Base-by-base conservation (phyloP, 2,329 filamentous ascomycete genomes). In the Penicillium sp. region DNA sequence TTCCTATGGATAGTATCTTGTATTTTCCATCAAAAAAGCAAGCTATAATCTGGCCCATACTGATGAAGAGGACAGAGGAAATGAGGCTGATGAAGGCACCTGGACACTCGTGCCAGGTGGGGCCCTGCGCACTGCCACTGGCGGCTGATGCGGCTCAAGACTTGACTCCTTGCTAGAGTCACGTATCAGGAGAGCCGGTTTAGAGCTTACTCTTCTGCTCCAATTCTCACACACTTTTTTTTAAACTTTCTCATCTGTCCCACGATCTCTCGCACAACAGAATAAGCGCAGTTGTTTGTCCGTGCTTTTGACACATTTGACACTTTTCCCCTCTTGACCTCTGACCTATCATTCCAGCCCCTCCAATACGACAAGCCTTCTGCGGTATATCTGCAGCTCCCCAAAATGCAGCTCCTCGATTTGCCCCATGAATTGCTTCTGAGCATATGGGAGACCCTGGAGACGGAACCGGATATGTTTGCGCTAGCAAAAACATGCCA, bases 381-480 rank as follows among this genome's bases (percentile, higher is more conserved):
- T 34, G 31, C 31, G 10, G 31, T 34, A 4, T 1, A 4, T 13
- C 4, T 11, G 31, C 31, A 34, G 10, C 8, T 34, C 4, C 1
- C 4, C 10, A 14, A 34, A 14, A 54, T 48, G 48, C 16, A 36
- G 11, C 45, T 57, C 2, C 51, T 57, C 14, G 45, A 38, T n/a
- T 32, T 57, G 24, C 55, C 55, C 2, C 48, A 31, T 14, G 55
- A 57, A 24, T 21, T 57, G 18, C 36, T 52, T n/a, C 42, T 49
- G 8, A 42, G 43, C 6, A 47, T 58, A 18, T 58, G 55, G 55
- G 52, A 58, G 13, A 4, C 29, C 10, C n/a, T 49, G 2, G 32
- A 43, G 5, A 42, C 38, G 5, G 13, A 32, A 5, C 39, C 27
- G 11, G 44, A 54, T 13, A 58, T 52, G 36, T 49, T 52, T 16